Evolutionary conservation across 768 basidiomycete genomes (phyloP).

Genomic region (Rhodotorula toruloides): DNA sequence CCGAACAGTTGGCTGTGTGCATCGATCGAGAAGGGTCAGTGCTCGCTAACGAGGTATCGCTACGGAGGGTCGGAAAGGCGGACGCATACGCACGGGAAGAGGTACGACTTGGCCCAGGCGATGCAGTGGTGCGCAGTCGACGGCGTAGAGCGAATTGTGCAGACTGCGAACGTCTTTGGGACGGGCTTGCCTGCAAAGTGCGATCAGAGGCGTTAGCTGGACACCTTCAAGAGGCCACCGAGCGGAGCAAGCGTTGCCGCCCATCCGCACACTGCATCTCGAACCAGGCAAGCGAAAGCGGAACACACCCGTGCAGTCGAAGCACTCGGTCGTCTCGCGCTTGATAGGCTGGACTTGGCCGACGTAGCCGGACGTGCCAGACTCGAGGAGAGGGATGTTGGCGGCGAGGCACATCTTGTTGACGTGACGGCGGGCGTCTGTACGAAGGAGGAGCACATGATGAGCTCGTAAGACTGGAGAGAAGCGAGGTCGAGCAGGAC

Average conservation of each 20-base stretch:
- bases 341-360: conserved; percentile 96
- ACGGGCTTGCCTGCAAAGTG: conserved; percentile 58
- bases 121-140: conserved; percentile 98
- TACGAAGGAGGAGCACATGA: background rate
- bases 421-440: conserved; percentile 89
- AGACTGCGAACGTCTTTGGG: conserved; percentile 92
- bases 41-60: too few relatives aligned
- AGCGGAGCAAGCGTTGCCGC: background rate
- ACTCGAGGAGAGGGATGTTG: conserved; percentile 82
- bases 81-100: conserved; percentile 61
- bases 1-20: conserved; percentile 68
- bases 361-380: conserved; percentile 91
- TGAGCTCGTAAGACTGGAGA: background rate
- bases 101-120: conserved; percentile 96
- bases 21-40: too few relatives aligned
- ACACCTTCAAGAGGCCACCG: too few relatives aligned
- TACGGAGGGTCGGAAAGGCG: too few relatives aligned
- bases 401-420: conserved; percentile 98
- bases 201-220: background rate
- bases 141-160: conserved; percentile 94
- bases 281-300: too few relatives aligned
- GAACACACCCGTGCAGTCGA: conserved; percentile 64
- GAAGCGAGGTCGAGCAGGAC: background rate
- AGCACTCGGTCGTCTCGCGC: conserved; percentile 91
- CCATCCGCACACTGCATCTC: too few relatives aligned